Base-by-base conservation (phyloP, 2,329 filamentous ascomycete species). In the Xylariaceae sp. region DNA sequence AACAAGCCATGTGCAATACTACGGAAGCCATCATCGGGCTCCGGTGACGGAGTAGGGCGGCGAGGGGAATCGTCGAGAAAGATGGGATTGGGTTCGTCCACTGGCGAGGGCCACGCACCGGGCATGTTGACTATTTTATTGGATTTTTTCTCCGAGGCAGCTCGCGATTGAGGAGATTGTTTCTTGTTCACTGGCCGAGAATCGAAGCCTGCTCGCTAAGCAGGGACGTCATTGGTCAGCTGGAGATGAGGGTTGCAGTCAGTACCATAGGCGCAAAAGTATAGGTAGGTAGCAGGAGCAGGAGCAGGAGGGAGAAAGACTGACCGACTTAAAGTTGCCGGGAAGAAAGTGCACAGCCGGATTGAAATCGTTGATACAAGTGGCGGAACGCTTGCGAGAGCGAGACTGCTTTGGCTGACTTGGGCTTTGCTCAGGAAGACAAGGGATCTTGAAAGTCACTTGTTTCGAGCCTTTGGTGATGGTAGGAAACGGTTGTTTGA, bases 181-280 rank as follows among this genome's bases (percentile, higher is more conserved):
- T 50, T 47, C 45, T 44, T 12, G 29, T 39, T 52, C n/a, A 37
- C 34, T 53, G 49, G 6, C 54, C 51, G 35, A 46, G 46, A 48
- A 39, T 60, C 50, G 37, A 42, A 6, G 31, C n/a, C 53, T 54
- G 58, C 50, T 52, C 44, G 39, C 58, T 60, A 60, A 50, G 45
- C 58, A 58, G 55, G 55, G n/a, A 50, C 52, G 48, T 48, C 55
- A 58, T 54, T 52, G 50, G 51, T 27, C 35, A 48, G 19, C 57
- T 60, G 27, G 4, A 55, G 9, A 19, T 34, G 42, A 54, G 39
- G 32, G 51, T 4, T 12, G 32, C 3, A 6, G 43, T 60, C 9
- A 59, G 57, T 34, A 40, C 29, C 29, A 42, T 40, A 32, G 7
- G 26, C 27, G 19, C 11, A 19, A 19, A 19, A 19, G 7, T 32